Conservation (phyloP, 129 eudicot genomes). For the Cynara cardunculus region DNA sequence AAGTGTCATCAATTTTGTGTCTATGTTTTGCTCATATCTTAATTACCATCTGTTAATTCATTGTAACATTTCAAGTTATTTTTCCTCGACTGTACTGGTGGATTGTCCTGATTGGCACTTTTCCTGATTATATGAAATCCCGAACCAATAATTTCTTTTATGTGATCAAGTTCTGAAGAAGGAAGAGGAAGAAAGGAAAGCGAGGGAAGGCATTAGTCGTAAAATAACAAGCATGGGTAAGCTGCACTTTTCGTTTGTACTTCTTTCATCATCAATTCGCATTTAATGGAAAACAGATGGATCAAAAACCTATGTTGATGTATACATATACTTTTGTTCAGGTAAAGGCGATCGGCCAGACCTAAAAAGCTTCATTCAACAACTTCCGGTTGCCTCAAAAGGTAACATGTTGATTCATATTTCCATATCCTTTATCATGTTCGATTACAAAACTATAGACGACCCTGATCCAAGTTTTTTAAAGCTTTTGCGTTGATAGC, state of each 20-base stretch:
- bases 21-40: neutral
- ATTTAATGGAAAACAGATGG: neutral
- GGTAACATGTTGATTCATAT: constrained; percentile 37
- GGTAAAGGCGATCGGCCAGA: constrained; percentile 87
- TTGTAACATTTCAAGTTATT: neutral
- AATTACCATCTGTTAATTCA: neutral
- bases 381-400: constrained; percentile 61
- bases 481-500: neutral
- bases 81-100: neutral
- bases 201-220: constrained; percentile 43
- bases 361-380: constrained; percentile 77
- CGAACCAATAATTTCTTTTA: neutral
- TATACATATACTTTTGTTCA: constrained; percentile 13
- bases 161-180: constrained; percentile 70
- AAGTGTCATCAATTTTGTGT: constrained; percentile 32
- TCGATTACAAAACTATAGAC: neutral
- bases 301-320: neutral
- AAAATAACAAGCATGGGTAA: constrained; percentile 52
- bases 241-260: constrained; percentile 3
- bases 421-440: neutral
- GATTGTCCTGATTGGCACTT: neutral
- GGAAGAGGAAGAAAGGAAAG: constrained; percentile 92
- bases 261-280: neutral
- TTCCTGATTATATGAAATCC: constrained; percentile 9
- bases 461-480: neutral